phyloP scores from a whole-genome alignment of 2,329 filamentous ascomycete species.

The Penicillium polonicum region DNA sequence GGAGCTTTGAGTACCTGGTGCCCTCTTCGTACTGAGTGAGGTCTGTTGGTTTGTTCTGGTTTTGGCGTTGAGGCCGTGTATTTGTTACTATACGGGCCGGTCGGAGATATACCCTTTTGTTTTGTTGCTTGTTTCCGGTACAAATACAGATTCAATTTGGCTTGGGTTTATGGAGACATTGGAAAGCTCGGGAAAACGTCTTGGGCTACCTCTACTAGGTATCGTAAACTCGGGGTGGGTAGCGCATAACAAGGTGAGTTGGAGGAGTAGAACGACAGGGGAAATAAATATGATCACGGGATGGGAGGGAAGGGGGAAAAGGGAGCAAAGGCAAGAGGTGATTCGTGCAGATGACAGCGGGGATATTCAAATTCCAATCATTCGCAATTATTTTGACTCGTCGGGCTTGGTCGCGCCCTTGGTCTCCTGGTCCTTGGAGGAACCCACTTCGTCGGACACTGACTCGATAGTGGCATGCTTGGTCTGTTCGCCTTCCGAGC shows the following conservation, averaged over 20 bases:
- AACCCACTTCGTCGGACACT: conserved; percentile 43
- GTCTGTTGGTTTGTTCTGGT: not conserved
- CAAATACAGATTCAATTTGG: conserved; percentile 13
- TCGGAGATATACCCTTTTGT: conserved; percentile 21
- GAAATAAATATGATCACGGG: not conserved
- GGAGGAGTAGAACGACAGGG: not conserved
- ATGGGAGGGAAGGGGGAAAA: not conserved
- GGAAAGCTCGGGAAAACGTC: not conserved
- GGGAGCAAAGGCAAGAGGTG: not conserved
- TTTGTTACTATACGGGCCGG: not conserved
- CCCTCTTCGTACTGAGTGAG: not conserved
- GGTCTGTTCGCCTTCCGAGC: conserved; percentile 57
- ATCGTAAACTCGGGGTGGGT: conserved; percentile 7
- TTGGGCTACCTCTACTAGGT: conserved; percentile 10
- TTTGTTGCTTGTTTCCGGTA: conserved; percentile 5
- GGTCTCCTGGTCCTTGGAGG: conserved; percentile 26
- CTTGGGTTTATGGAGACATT: not conserved
- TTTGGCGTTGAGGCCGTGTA: conserved; percentile 13
- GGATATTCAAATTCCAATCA: conserved; percentile 3
- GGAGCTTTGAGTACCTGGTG: not conserved
- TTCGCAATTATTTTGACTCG: conserved; percentile 27
- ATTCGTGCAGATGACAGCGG: not conserved
- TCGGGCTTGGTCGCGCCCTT: conserved; percentile 24
- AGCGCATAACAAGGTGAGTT: conserved; percentile 1
- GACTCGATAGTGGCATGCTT: conserved; percentile 62